phyloP scores from a whole-genome alignment of 2,329 filamentous ascomycete genomes.

The Stagonosporopsis cucurbitacearum region DNA sequence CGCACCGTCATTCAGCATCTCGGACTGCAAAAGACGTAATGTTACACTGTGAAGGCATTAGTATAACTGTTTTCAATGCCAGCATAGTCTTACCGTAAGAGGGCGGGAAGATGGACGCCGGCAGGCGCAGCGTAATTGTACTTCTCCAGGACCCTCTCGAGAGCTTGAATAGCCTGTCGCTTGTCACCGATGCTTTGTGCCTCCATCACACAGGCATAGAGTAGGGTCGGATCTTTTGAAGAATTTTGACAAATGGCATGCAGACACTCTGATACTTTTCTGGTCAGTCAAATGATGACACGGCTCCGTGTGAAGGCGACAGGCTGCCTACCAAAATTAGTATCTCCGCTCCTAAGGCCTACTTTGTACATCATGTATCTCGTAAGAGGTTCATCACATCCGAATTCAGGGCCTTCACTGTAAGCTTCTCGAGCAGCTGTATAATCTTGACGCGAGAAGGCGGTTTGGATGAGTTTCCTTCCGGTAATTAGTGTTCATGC shows the following conservation, averaged over 20 bases:
- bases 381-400: slow-evolving; percentile 68
- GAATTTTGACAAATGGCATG: slow-evolving; percentile 62
- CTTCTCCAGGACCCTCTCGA: slow-evolving; percentile 67
- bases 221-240: slow-evolving; percentile 64
- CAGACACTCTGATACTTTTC: slow-evolving; percentile 67
- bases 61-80: slow-evolving; percentile 13
- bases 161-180: slow-evolving; percentile 62
- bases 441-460: slow-evolving; percentile 64
- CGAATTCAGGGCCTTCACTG: slow-evolving; percentile 63
- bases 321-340: slow-evolving; percentile 54
- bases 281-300: slow-evolving; percentile 21
- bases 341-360: slow-evolving; percentile 66
- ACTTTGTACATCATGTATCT: slow-evolving; percentile 78
- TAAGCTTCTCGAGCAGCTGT: slow-evolving; percentile 63
- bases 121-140: slow-evolving; percentile 57
- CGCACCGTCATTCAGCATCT: slow-evolving; percentile 47
- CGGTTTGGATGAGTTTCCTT: slow-evolving; percentile 77
- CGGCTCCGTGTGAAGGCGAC: background rate
- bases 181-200: slow-evolving; percentile 71
- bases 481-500: slow-evolving; percentile 5
- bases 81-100: slow-evolving; percentile 63
- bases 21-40: slow-evolving; percentile 53
- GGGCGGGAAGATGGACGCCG: slow-evolving; percentile 65
- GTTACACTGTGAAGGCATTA: slow-evolving; percentile 47
- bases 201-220: slow-evolving; percentile 83